Evolutionary conservation across 1,139 yeast genomes (phyloP).

Genomic region (Taphrina deformans): DNA sequence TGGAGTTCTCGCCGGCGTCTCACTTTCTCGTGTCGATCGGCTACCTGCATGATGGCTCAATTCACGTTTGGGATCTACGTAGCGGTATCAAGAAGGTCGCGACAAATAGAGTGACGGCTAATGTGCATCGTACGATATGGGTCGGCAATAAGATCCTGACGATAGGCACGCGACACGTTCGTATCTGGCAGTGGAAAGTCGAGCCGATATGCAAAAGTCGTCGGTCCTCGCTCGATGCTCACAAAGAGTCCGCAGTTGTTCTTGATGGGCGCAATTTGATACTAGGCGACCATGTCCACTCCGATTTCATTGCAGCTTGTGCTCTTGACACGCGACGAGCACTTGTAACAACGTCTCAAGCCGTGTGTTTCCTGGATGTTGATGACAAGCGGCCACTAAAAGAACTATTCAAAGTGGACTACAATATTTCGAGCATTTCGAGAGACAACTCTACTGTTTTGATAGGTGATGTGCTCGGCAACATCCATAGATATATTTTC

Average conservation of each 20-base stretch:
- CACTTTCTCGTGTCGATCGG: slow-evolving; percentile 19
- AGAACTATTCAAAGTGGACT: background rate
- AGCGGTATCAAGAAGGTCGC: slow-evolving; percentile 5
- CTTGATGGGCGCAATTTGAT: slow-evolving; percentile 25
- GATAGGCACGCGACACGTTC: slow-evolving; percentile 22
- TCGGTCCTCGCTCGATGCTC: slow-evolving; percentile 8
- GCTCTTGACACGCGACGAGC: background rate
- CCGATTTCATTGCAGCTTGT: slow-evolving; percentile 6
- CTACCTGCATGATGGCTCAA: slow-evolving; percentile 24
- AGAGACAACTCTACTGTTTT: background rate
- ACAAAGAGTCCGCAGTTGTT: background rate
- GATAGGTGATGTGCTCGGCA: background rate
- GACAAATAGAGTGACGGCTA: slow-evolving; percentile 19
- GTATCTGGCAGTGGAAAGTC: slow-evolving; percentile 18
- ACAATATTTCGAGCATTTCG: background rate
- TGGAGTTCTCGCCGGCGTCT: slow-evolving; percentile 17
- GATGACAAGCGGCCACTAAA: background rate
- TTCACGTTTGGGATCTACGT: slow-evolving; percentile 21
- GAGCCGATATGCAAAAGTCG: slow-evolving; percentile 2
- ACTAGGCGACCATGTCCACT: slow-evolving; percentile 17
- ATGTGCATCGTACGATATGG: slow-evolving; percentile 1
- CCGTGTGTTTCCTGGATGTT: slow-evolving; percentile 3
- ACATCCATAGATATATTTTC: background rate
- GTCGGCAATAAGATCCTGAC: slow-evolving; percentile 11
- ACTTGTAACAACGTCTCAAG: background rate